Evolutionary conservation across 805 yeast species (phyloP), one percentile per base, ranked within the genome.

Genomic region (Myxozyma vanderwaltii): DNA sequence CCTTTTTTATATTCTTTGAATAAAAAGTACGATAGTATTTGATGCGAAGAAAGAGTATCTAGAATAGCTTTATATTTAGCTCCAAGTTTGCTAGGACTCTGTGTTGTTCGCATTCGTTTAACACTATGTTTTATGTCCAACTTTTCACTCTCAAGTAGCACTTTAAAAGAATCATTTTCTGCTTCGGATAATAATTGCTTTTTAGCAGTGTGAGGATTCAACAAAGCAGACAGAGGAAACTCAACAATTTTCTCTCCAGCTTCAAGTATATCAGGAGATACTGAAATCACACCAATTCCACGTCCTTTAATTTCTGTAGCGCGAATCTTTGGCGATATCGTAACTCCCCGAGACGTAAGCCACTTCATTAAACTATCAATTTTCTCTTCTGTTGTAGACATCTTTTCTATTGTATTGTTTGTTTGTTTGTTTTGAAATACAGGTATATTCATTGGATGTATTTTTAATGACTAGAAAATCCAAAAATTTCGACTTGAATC

Each of bases 241-340:
- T 78, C 77, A 5, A 88, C 75, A 17, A 89, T 67, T 15, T 71
- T 69, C 54, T 82, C 82, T 49, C 78, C 73, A 12, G 68, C 63
- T 3, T 59, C 64, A n/a, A 89, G 15, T 43, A 31, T 35, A 1
- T 58, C 51, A 15, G 43, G 7, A 0, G 69, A 68, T 2, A 21
- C 56, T 21, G 86, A 79, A 65, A 79, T 74, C 26, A 89, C 78
- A 57, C 89, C 88, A 69, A 91, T 79, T 17, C 96, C 96, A 15
- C 82, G 75, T 8, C 72, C 75, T 1, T 67, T 65, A 12, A 79
- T 74, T 31, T 81, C 79, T 12, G 66, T 69, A 6, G 85, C 78
- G 1, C 66, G 66, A 13, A 73, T 41, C 35, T 61, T 61, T 1
- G 59, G 53, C 13, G 74, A 68, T 38, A 73, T 48, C 15, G 13